A percentile compares a stretch with the other conserved stretches of the same genome.
Evolutionary conservation across 1,284 basidiomycete species (phyloP).

Genomic region (Apiotrichum gracile): DNA sequence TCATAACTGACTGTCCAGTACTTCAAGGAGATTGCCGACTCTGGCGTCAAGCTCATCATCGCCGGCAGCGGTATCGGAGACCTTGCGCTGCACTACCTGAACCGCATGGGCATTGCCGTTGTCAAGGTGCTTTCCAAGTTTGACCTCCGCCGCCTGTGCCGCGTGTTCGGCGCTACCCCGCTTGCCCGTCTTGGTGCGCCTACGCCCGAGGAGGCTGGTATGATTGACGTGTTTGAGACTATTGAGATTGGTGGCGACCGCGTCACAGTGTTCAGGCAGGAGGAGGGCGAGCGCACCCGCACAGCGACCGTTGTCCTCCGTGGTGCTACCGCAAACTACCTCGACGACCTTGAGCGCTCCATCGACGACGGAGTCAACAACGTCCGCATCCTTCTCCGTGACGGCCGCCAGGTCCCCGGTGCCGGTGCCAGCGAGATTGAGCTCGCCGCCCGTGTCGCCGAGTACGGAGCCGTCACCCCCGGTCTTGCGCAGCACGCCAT

Average conservation of each 20-base stretch:
- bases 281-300: slow-evolving; percentile 65
- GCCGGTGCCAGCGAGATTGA: slow-evolving; percentile 93
- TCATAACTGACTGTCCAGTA: slow-evolving; percentile 54
- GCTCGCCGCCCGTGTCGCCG: slow-evolving; percentile 73
- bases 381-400: slow-evolving; percentile 87
- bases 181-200: slow-evolving; percentile 93
- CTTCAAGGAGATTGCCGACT: slow-evolving; percentile 93
- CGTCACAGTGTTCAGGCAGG: slow-evolving; percentile 90
- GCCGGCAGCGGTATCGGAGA: slow-evolving; percentile 91
- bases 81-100: slow-evolving; percentile 93
- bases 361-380: slow-evolving; percentile 97
- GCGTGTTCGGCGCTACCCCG: slow-evolving; percentile 92
- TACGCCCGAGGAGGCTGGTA: slow-evolving; percentile 92
- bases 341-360: slow-evolving; percentile 93
- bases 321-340: slow-evolving; percentile 90
- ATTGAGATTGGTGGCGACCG: slow-evolving; percentile 96
- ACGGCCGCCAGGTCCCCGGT: slow-evolving; percentile 83
- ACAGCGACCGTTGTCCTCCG: slow-evolving; percentile 92
- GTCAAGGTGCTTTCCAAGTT: slow-evolving; percentile 98
- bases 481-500: slow-evolving; percentile 94
- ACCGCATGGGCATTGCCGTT: slow-evolving; percentile 87
- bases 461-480: slow-evolving; percentile 79
- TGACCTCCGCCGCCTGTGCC: slow-evolving; percentile 86
- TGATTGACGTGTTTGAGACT: slow-evolving; percentile 88
- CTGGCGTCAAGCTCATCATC: slow-evolving; percentile 89